Evolutionary conservation across 805 yeast species (phyloP).

Genomic region (Hanseniaspora meyeri): DNA sequence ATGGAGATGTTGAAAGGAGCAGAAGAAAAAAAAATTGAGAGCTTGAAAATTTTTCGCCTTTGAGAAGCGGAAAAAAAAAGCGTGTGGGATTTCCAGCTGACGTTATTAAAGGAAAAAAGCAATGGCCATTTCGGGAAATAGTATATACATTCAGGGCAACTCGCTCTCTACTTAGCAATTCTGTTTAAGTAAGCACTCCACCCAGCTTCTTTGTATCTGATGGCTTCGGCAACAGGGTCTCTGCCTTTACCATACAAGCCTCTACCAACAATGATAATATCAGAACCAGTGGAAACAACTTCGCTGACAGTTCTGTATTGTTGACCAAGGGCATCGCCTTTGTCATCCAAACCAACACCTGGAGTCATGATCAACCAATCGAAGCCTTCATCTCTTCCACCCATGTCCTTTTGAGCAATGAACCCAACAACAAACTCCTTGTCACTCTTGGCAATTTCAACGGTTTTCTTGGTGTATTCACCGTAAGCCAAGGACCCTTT

Average conservation of each 20-base stretch:
- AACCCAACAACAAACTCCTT: constrained; percentile 89
- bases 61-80: background rate
- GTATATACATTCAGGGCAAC: background rate
- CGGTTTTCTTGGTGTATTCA: constrained; percentile 74
- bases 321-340: constrained; percentile 91
- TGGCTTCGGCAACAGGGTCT: constrained; percentile 77
- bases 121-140: background rate
- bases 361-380: constrained; percentile 98
- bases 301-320: constrained; percentile 87
- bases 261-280: constrained; percentile 94
- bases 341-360: constrained; percentile 95
- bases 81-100: too few relatives aligned
- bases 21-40: too few relatives aligned
- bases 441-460: constrained; percentile 79
- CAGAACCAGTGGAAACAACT: constrained; percentile 77
- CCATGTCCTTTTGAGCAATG: constrained; percentile 85
- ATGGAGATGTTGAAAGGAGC: background rate
- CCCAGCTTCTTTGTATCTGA: constrained; percentile 83
- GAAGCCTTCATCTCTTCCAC: constrained; percentile 68
- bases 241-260: constrained; percentile 91
- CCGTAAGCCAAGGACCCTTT: constrained; percentile 91
- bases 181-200: constrained; percentile 74
- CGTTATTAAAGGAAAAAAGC: background rate
- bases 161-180: constrained; percentile 14
- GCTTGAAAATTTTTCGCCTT: background rate